Evolutionary conservation across 177 flowering plant species (phyloP), one percentile per base, ranked within the genome.

Genomic region (Vitis hybrid): DNA sequence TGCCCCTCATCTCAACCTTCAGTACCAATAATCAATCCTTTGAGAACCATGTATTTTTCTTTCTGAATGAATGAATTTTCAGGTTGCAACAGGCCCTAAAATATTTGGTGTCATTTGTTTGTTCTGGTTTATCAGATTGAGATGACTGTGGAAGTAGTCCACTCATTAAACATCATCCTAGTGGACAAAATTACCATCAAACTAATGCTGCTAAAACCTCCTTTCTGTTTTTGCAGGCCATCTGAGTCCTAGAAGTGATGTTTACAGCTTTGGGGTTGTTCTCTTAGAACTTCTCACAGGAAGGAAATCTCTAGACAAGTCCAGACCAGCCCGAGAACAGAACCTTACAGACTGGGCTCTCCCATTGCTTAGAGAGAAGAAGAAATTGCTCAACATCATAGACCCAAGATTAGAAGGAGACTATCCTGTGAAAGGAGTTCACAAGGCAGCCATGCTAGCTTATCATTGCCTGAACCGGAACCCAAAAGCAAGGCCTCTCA

Each of bases 371-470:
- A 83, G 76, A 61, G 93, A 90, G 73, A 91, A 90, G 84, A 91
- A 86, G 78, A 90, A 91, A 58, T 9, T 90, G 57, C 84, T 85
- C 35, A 83, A 84, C 82, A 83, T 92, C n/a, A 69, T 90, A 0
- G 97, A 90, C 74, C 91, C 93, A 21, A 84, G 97, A 68, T 58
- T 92, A 27, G 85, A 73, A 50, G 94, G 88, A 18, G 90, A 86
- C 46, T 92, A 85, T 76, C 95, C 97, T 0, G 46, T 80, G 1
- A 92, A 84, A 86, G 90, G 87, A n/a, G 84, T 85, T 58, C 90
- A 90, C 48, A 92, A 90, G 81, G 95, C 93, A 9, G 95, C 92
- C 14, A 90, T 89, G 92, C 85, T 92, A 6, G 93, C 95, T 11
- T 92, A 86, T 51, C 97, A 92, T 73, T 92, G 97, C 81, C 69